These are phyloP conservation scores for Crucihimalaya himalaica DNA, from an alignment of 345 rosid genomes.

Conservation along the genomic window DNA sequence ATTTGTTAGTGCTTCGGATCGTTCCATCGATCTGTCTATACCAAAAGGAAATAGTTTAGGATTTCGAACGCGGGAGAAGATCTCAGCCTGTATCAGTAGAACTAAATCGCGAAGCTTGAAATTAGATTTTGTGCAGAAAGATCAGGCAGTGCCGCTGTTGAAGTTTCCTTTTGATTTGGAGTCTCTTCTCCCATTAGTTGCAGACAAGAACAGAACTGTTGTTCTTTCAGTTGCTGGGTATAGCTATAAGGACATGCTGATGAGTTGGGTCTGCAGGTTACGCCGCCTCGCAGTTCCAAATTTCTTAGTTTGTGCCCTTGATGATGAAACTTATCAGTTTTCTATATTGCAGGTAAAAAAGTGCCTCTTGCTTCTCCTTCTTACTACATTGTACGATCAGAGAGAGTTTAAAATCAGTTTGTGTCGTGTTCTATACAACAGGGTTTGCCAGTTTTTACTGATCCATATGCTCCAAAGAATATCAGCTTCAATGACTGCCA, in stretches of 20 bases:
- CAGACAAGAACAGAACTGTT: conserved; percentile 69
- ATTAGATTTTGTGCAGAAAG: conserved; percentile 41
- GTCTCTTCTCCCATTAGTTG: conserved; percentile 63
- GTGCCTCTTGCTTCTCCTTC: conserved; percentile 10
- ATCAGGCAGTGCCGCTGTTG: conserved; percentile 38
- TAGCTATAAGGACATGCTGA: conserved; percentile 92
- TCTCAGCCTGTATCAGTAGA: conserved; percentile 50
- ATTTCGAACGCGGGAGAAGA: conserved; percentile 46
- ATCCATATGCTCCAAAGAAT: conserved; percentile 70
- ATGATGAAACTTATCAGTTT: conserved; percentile 74
- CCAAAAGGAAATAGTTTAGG: conserved; percentile 32
- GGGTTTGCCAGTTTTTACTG: conserved; percentile 88
- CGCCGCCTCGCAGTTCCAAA: conserved; percentile 69
- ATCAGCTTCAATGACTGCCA: conserved; percentile 91
- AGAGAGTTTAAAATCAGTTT: conserved; percentile 13
- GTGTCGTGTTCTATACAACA: conserved; percentile 22
- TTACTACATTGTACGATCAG: background rate
- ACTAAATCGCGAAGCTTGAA: conserved; percentile 39
- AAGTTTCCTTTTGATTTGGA: conserved; percentile 61
- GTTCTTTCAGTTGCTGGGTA: conserved; percentile 86
- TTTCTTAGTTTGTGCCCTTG: conserved; percentile 86
- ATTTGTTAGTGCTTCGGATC: conserved; percentile 44
- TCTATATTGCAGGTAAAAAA: conserved; percentile 67
- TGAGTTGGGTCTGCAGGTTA: conserved; percentile 96
- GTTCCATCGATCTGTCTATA: conserved; percentile 25